Conservation (phyloP, 805 yeast genomes). For the Danielia reshetovae region DNA sequence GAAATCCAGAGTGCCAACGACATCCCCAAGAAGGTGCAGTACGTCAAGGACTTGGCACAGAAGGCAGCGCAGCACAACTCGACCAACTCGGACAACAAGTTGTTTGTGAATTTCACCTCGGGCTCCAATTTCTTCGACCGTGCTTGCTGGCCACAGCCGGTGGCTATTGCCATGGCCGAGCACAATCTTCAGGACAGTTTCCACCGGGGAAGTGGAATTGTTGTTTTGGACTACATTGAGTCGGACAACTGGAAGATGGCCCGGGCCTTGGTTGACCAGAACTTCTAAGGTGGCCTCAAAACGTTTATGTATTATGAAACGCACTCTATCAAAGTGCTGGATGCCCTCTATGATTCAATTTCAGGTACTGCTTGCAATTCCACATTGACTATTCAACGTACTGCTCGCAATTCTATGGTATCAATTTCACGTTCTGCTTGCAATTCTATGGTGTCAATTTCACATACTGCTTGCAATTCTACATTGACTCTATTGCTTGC, state of each 20-base stretch:
- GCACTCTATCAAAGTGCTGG: too few species aligned
- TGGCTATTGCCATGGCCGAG: constrained; percentile 48
- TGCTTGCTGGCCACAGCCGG: constrained; percentile 69
- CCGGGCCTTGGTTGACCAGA: constrained; percentile 48
- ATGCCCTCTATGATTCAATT: too few species aligned
- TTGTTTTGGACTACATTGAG: constrained; percentile 67
- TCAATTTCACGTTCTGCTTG: too few species aligned
- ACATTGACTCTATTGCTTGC: too few species aligned
- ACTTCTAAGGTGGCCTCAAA: constrained; percentile 37
- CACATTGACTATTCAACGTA: too few species aligned
- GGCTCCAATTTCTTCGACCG: constrained; percentile 70
- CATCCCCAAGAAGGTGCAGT: constrained; percentile 51
- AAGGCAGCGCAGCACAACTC: constrained; percentile 50
- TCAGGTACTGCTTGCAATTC: too few species aligned
- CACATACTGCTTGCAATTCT: too few species aligned
- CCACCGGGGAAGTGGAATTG: constrained; percentile 56
- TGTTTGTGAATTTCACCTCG: constrained; percentile 69
- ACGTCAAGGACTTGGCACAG: constrained; percentile 52
- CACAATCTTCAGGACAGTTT: constrained; percentile 46
- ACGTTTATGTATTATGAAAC: too few species aligned
- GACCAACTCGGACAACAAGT: constrained; percentile 42
- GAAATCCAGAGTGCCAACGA: constrained; percentile 53
- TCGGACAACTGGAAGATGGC: constrained; percentile 56
- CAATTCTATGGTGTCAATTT: too few species aligned
- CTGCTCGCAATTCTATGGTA: too few species aligned